phyloP scores from a whole-genome alignment of 768 basidiomycete genomes.

The Pleurotus eryngii region DNA sequence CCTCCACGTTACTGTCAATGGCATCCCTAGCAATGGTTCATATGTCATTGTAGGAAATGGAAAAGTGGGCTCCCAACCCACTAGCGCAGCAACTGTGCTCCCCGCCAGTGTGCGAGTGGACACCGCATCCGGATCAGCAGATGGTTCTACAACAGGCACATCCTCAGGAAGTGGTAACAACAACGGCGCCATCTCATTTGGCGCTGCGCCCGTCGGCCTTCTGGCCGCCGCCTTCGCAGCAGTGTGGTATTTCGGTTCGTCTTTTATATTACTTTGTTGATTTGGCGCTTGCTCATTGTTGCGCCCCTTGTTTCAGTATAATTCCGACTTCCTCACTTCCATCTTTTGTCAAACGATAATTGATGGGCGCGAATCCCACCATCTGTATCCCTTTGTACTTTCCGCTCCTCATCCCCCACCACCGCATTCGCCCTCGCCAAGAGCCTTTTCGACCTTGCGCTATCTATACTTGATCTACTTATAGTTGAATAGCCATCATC shows the following conservation, averaged over 20 bases:
- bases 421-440: no score
- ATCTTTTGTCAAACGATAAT: background rate
- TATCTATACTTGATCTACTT: constrained; percentile 6
- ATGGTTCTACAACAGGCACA: constrained; percentile 15
- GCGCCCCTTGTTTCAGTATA: background rate
- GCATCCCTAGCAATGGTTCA: constrained; percentile 69
- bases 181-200: constrained; percentile 21
- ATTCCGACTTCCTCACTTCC: background rate
- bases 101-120: constrained; percentile 47
- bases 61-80: constrained; percentile 57
- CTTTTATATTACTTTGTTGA: background rate
- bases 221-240: background rate
- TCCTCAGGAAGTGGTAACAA: background rate
- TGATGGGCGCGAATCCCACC: background rate
- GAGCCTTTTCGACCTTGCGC: background rate
- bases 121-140: constrained; percentile 36
- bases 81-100: constrained; percentile 35
- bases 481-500: constrained; percentile 7
- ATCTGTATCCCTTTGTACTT: no score
- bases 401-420: no score
- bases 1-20: constrained; percentile 68
- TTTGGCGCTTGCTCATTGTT: background rate
- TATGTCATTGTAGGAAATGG: constrained; percentile 70
- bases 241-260: background rate
- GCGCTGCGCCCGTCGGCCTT: background rate